Evolutionary conservation across 345 rosid genomes (phyloP), one percentile per base, ranked within the genome.

Genomic region (Heritiera littoralis): DNA sequence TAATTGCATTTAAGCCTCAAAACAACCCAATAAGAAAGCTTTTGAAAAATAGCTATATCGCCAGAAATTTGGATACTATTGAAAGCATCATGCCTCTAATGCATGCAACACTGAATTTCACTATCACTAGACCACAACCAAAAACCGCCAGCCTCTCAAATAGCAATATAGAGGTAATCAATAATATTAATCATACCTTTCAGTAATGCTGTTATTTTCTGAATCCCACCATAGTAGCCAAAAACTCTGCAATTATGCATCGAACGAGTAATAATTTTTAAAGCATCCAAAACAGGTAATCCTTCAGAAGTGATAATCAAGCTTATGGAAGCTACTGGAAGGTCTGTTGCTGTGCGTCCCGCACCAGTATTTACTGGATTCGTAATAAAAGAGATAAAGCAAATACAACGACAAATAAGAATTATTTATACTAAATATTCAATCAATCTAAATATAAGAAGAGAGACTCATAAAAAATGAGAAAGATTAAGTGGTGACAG

Each of bases 191-290:
- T 30, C 38, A 71, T 79, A 91, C 93, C 95, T 87, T 91, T 91
- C 92, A 91, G 82, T 81, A 91, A 77, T 38, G 91, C 90, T 43
- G 91, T 90, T 63, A 91, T 86, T 84, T 86, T 91, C 78, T 88
- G 93, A 80, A 90, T 81, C 59, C 95, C 95, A 69, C 93, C 92
- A 80, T 86, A 86, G 73, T 84, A 87, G 68, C 89, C 92, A 86
- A 91, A 86, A 76, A 87, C 90, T 82, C 85, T 84, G 86, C 95
- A 89, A 83, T 91, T 91, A 86, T 90, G 92, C 83, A 90, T 77
- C 28, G 95, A 91, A 63, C 92, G 88, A 35, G 81, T 85, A 28
- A 86, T 77, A 80, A 91, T 72, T 74, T 84, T 82, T 78, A 91
- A 79, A 58, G 95, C 92, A 77, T 87, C 92, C 90, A 91, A 79